Evolutionary conservation across 2,329 filamentous ascomycete genomes (phyloP), one percentile per base, ranked within the genome.

Genomic region (Cladosporium sp.): DNA sequence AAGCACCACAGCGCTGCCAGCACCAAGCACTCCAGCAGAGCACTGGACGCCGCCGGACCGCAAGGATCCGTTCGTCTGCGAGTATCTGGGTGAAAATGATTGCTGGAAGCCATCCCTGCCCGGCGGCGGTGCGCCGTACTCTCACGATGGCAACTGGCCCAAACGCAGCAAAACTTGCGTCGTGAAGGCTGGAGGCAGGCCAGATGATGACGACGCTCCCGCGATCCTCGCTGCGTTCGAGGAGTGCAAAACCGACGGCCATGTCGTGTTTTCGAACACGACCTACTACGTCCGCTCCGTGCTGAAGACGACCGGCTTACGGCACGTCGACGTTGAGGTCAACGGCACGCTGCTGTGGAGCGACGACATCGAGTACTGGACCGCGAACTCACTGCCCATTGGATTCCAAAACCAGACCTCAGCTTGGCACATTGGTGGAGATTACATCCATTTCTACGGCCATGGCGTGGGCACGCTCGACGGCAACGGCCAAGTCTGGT

Each of bases 401-500:
- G 75, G 73, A 3, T 81, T 78, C 59, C 78, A 82, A 62, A 79
- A 81, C 56, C 77, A 80, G 55, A 76, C 72, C 9, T 76, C 76
- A 0, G 78, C 76, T 0, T 81, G 76, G 75, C 66, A 75, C 46
- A 72, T 82, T 54, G 79, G 80, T 13, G 81, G 81, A 4, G 66
- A 76, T 9, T 72, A 75, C 31, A 66, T 84, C 22, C 63, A 67
- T 9, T 72, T 78, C 54, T 68, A 77, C 35, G 79, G 79, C 8
- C 66, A 75, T 58, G 76, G 76, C 11, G 63, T 66, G 14, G 81
- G 81, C 4, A 80, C 76, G 1, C 66, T 83, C 13, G 72, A 83
- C 59, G 80, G 81, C 8, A 83, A 83, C 59, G 81, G 81, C 2
- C 76, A 82, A 58, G 71, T 74, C 3, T 84, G 80, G 80, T 83